Evolutionary conservation across 164 flowering plant species (phyloP), one percentile per base, ranked within the genome.

Genomic region (Umbellularia californica): DNA sequence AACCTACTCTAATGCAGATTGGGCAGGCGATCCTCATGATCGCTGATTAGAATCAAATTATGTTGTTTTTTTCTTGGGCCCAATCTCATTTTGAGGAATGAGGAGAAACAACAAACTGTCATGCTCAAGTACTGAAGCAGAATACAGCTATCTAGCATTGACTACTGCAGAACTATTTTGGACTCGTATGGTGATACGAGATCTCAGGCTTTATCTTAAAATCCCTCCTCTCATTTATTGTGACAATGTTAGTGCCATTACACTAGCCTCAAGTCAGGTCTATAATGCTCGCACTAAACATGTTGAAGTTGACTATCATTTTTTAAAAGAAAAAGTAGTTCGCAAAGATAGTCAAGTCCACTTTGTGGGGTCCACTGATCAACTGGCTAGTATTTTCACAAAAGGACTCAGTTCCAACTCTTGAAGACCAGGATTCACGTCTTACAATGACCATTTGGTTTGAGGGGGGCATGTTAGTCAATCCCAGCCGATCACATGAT

Each of bases 211-310:
- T 50, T 35, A 25, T 47, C 41, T 19, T 2, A 30, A 69, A 1
- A 13, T 19, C 7, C 71, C 58, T 15, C 30, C 20, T 50, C 2
- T 41, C 10, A 19, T 69, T 20, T 33, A 22, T 2, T 27, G 55
- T 69, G 55, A 69, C 47, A 69, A 33, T 33, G 14, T 22, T 5
- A 47, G 24, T 35, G 24, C n/a, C 30, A 22, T 33, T 24, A 30
- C 24, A 15, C 20, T 67, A 2, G 69, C 71, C 23, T 25, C 25
- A 7, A 69, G 33, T 3, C 55, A 3, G 4, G 15, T 69, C 1
- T 69, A 25, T 24, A 24, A 35, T 69, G 50, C 50, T 20, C 58
- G 25, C 17, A 69, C 55, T n/a, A 69, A 69, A 50, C 71, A 69
- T 47, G 6, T 69, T 33, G 71, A 50, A n/a, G 25, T 22, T 1